Percentiles rank a stretch among this genome's conserved stretches.
Evolutionary conservation across 352 stramenopile genomes (phyloP).

Genomic region (Pythium biforme): DNA sequence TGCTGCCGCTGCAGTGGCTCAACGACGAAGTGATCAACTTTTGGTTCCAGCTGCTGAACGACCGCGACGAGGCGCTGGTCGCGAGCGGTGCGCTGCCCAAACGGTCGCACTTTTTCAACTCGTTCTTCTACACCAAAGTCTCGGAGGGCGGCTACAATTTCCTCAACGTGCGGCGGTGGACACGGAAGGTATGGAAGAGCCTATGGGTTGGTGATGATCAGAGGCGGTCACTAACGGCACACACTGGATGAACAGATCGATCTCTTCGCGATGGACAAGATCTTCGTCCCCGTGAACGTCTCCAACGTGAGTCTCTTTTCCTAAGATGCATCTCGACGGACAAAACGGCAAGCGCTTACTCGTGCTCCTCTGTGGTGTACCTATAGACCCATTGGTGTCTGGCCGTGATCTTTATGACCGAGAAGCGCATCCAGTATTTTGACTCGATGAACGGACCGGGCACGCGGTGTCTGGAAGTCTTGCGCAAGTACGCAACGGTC

Average conservation of each 20-base stretch:
- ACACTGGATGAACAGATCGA: constrained; percentile 44
- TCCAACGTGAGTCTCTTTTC: constrained; percentile 56
- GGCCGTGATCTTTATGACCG: constrained; percentile 83
- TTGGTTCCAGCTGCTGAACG: constrained; percentile 78
- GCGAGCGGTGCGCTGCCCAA: constrained; percentile 44
- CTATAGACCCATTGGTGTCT: constrained; percentile 84
- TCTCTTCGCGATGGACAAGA: constrained; percentile 89
- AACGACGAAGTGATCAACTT: constrained; percentile 89
- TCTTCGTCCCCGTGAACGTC: constrained; percentile 87
- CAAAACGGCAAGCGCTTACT: background rate
- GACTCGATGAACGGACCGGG: constrained; percentile 82
- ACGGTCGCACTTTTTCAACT: constrained; percentile 85
- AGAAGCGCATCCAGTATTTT: constrained; percentile 90
- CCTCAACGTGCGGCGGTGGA: constrained; percentile 82
- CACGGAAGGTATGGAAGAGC: constrained; percentile 42
- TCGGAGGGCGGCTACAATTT: constrained; percentile 84
- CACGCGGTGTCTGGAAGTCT: constrained; percentile 63
- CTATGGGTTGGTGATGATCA: background rate
- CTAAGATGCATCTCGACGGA: background rate
- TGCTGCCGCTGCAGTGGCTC: constrained; percentile 67
- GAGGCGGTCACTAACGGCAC: background rate
- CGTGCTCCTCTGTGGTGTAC: too few relatives aligned
- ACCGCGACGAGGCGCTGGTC: constrained; percentile 64
- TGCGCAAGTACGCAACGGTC: constrained; percentile 47
- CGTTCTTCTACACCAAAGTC: constrained; percentile 85